Evolutionary conservation across 1,139 yeast genomes (phyloP), one percentile per base, ranked within the genome.

Genomic region (Pneumocystis jirovecii): DNA sequence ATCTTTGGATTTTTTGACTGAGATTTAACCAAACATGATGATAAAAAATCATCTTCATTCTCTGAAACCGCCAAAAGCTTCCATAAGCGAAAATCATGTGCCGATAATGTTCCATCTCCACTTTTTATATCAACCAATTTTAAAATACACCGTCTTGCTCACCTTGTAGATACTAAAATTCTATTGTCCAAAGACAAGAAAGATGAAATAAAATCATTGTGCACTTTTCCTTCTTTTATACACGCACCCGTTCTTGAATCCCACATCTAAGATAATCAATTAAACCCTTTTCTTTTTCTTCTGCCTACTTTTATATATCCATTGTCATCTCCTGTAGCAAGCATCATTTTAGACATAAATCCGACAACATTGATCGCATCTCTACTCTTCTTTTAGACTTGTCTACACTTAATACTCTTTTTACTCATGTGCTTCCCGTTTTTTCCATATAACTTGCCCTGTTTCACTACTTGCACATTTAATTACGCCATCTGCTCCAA

Each of bases 311-410:
- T 42, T 10, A 67, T 60, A 10, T 15, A 19, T 6, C 68, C 68
- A 29, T 42, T 39, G 25, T 67, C 68, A 56, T 67, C 68, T 12
- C 68, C 68, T 19, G 68, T 66, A 44, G 63, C 66, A 40, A 66
- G 60, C 17, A 25, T 25, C 25, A 21, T 34, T 39, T 57, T 64
- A 29, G 60, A 62, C 29, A 64, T 44, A 61, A 60, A 62, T 29
- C 19, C 19, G 17, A 64, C 60, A 29, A 60, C 66, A 40, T 65
- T 65, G 44, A 67, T 66, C 19, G 61, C 61, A 29, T 63, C 66
- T 15, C 56, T 61, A 6, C 29, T 59, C 25, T 64, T 64, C 29
- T 65, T 63, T n/a, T 37, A 39, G 5, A 40, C 17, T 60, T 44
- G 7, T 44, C 19, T 19, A 3, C 4, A 44, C 10, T 44, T 8